Evolutionary conservation across 2,329 filamentous ascomycete genomes (phyloP), one percentile per base, ranked within the genome.

Genomic region (Talaromyces sp.): DNA sequence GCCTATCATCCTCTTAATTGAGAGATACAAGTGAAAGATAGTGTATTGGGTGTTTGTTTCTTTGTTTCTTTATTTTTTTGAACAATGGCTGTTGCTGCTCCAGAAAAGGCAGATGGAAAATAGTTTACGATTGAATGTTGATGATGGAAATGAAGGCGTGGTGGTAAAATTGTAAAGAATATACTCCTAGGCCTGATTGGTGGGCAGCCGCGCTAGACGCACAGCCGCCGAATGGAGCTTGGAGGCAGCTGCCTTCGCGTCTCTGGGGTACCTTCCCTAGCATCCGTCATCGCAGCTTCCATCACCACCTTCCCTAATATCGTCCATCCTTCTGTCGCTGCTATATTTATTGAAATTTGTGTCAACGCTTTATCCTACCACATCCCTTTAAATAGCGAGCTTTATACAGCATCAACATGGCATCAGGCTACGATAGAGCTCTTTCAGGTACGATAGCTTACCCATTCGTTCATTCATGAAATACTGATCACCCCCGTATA

Each of bases 401-500:
- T 60, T 22, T 13, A 43, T 37, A 45, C 31, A 62, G 45, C 64
- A 52, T 61, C 73, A 78, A 72, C 70, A 91, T 96, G 92, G 90
- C 93, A 80, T 97, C 93, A 74, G 94, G 94, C 82, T 99, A 99
- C 84, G 95, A 99, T 85, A 91, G 95, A 90, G 95, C 94, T 82
- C 89, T 98, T 80, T 98, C 94, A 83, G 94, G 93, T 97, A 89
- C 84, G 89, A 78, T 69, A 76, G 70, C 69, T 70, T 66, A 31
- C 43, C 57, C 25, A 59, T 27, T 37, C 37, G 56, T 61, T 63
- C 13, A 62, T 61, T 64, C 13, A 39, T 37, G 72, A 68, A 70
- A 57, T 63, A 49, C 47, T 58, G 70, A 67, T 73, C 86, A 82
- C 86, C 78, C 68, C 52, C 67, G 70, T 77, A 70, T 73, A 96